These are phyloP conservation scores for Scedosporium minutisporum DNA, from an alignment of 2,329 filamentous ascomycete genomes.

Conservation along the genomic window DNA sequence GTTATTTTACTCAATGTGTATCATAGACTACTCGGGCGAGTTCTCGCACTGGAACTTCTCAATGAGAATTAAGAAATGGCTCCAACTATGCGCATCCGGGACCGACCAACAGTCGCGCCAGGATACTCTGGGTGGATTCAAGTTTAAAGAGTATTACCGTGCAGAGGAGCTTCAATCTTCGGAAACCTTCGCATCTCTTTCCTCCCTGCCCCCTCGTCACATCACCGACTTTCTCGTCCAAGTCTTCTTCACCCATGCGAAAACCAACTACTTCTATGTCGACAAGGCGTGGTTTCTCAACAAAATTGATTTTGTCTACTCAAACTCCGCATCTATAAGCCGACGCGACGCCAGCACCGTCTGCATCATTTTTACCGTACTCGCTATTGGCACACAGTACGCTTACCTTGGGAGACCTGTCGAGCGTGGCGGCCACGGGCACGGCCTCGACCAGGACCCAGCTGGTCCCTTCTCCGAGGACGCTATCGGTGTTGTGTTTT, in stretches of 20 bases:
- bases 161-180: constrained; percentile 35
- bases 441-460: constrained; percentile 11
- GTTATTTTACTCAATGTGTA: neutral
- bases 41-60: constrained; percentile 46
- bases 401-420: constrained; percentile 31
- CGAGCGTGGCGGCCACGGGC: constrained; percentile 6
- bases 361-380: constrained; percentile 34
- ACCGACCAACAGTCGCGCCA: constrained; percentile 6
- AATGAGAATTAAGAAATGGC: constrained; percentile 38
- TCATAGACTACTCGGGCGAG: constrained; percentile 38
- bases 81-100: constrained; percentile 24
- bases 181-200: constrained; percentile 26
- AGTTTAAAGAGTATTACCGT: constrained; percentile 32
- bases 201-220: constrained; percentile 34
- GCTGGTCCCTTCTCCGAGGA: constrained; percentile 33
- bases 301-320: constrained; percentile 31
- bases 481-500: constrained; percentile 45
- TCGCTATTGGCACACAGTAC: constrained; percentile 42
- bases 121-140: constrained; percentile 15
- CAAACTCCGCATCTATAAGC: constrained; percentile 24
- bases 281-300: constrained; percentile 31
- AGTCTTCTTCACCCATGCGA: constrained; percentile 37
- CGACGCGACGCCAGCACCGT: constrained; percentile 31
- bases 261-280: constrained; percentile 39
- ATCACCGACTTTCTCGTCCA: constrained; percentile 36